Conservation (phyloP, 129 eudicot genomes). For the Flaveria linearis region DNA sequence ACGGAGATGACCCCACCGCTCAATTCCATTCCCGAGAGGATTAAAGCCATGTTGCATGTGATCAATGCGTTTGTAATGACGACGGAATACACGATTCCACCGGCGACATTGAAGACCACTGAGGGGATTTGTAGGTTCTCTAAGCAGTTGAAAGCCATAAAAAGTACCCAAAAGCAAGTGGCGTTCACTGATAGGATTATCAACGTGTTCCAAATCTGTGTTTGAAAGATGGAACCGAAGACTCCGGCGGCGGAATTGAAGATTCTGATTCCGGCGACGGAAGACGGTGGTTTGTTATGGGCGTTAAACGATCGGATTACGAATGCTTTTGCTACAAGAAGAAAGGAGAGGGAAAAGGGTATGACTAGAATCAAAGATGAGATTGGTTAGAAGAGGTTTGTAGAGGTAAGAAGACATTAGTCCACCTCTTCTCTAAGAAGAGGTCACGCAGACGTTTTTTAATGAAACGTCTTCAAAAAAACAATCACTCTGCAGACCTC, state of each 20-base stretch:
- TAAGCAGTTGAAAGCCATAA: conserved; percentile 47
- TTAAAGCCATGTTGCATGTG: conserved; percentile 51
- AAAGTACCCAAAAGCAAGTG: conserved; percentile 60
- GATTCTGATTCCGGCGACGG: background rate
- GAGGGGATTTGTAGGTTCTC: conserved; percentile 41
- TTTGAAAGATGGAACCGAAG: conserved; percentile 48
- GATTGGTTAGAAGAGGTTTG: too few species aligned
- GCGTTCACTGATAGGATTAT: conserved; percentile 73
- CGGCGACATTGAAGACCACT: conserved; percentile 38
- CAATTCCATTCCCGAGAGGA: conserved; percentile 54
- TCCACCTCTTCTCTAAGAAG: too few species aligned
- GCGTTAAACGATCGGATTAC: conserved; percentile 42
- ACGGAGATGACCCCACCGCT: conserved; percentile 50
- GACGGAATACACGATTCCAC: conserved; percentile 57
- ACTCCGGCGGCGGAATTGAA: conserved; percentile 26
- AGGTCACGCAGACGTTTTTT: too few species aligned
- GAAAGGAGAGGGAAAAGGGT: conserved; percentile 68
- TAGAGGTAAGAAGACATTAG: too few species aligned
- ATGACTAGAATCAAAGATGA: conserved; percentile 46
- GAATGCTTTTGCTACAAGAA: conserved; percentile 62
- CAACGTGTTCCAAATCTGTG: conserved; percentile 71
- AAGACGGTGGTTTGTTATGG: conserved; percentile 26
- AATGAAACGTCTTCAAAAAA: too few species aligned
- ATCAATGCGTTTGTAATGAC: conserved; percentile 58
- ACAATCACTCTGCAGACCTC: too few species aligned